These are phyloP conservation scores for Xylaria sp. DNA, from an alignment of 2,329 filamentous ascomycete species.

Conservation along the genomic window DNA sequence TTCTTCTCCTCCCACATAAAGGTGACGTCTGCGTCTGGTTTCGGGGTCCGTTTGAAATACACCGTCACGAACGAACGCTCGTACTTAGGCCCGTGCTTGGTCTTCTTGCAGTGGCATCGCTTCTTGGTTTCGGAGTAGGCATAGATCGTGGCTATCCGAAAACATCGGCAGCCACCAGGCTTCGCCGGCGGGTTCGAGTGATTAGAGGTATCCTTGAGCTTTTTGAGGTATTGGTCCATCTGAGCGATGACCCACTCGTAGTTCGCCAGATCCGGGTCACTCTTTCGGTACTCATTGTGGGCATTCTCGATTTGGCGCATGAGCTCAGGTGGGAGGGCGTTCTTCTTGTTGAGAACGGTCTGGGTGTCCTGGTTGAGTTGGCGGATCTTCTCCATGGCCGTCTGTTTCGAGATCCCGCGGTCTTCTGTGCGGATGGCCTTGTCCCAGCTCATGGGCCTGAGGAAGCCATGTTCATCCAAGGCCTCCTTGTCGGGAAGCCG, in stretches of 20 bases:
- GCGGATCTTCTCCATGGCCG: constrained; percentile 35
- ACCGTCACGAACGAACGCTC: constrained; percentile 40
- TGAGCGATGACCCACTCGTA: constrained; percentile 42
- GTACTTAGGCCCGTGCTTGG: constrained; percentile 3
- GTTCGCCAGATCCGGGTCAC: constrained; percentile 34
- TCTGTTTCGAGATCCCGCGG: constrained; percentile 36
- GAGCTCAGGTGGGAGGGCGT: constrained; percentile 32
- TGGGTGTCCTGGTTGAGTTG: constrained; percentile 34
- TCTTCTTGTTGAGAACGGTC: constrained; percentile 37
- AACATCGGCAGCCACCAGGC: constrained; percentile 9
- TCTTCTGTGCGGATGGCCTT: constrained; percentile 32
- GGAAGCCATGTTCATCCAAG: constrained; percentile 36
- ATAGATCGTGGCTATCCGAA: not conserved
- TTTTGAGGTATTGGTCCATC: constrained; percentile 37
- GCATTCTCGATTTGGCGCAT: constrained; percentile 40
- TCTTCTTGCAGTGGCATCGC: not conserved
- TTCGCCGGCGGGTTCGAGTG: not conserved
- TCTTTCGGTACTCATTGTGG: constrained; percentile 31
- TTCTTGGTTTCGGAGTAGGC: constrained; percentile 3
- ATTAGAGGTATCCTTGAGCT: constrained; percentile 20
- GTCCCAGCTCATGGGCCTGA: constrained; percentile 38
- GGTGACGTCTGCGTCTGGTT: constrained; percentile 10
- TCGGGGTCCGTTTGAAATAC: constrained; percentile 42
- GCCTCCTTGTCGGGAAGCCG: constrained; percentile 33
- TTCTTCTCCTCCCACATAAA: not conserved